Percentiles rank a stretch among this genome's conserved stretches.
Evolutionary conservation across 1,139 yeast genomes (phyloP).

Genomic region (Kodamaea fungicola): DNA sequence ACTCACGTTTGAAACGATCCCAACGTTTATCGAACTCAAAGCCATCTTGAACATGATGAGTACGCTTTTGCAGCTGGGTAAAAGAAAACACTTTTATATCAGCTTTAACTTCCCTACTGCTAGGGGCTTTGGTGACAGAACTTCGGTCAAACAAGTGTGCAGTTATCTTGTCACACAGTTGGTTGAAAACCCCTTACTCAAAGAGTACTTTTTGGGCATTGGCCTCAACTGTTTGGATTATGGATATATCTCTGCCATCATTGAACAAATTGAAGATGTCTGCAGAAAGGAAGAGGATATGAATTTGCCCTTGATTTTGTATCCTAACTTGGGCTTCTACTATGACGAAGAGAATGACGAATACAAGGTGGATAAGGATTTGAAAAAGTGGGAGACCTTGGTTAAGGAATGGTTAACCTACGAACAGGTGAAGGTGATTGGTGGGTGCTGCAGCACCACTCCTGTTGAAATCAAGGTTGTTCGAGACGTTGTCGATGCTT

Average conservation of each 20-base stretch:
- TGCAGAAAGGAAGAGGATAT: conserved; percentile 12
- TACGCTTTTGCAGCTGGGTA: conserved; percentile 9
- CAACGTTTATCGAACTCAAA: conserved; percentile 49
- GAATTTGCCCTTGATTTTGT: conserved; percentile 33
- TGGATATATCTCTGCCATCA: conserved; percentile 17
- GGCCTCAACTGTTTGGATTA: conserved; percentile 43
- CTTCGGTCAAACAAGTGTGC: conserved; percentile 22
- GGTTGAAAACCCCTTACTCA: conserved; percentile 8
- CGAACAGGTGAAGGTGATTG: conserved; percentile 38
- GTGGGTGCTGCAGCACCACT: conserved; percentile 60
- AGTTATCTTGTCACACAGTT: conserved; percentile 15
- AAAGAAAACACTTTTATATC: conserved; percentile 26
- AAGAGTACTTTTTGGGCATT: conserved; percentile 24
- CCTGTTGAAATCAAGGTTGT: conserved; percentile 39
- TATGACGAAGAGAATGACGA: conserved; percentile 32
- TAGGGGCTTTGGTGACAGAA: conserved; percentile 30
- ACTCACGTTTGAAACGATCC: conserved; percentile 66
- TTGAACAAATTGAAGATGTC: conserved; percentile 17
- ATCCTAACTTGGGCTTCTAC: conserved; percentile 57
- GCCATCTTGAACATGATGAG: conserved; percentile 24
- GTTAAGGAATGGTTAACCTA: conserved; percentile 30
- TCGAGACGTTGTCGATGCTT: conserved; percentile 9
- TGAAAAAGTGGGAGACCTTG: conserved; percentile 27
- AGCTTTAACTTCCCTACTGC: conserved; percentile 26
- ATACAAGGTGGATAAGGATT: conserved; percentile 14